These are phyloP conservation scores for Candida argentea DNA, from an alignment of 805 yeast genomes.

Conservation along the genomic window DNA sequence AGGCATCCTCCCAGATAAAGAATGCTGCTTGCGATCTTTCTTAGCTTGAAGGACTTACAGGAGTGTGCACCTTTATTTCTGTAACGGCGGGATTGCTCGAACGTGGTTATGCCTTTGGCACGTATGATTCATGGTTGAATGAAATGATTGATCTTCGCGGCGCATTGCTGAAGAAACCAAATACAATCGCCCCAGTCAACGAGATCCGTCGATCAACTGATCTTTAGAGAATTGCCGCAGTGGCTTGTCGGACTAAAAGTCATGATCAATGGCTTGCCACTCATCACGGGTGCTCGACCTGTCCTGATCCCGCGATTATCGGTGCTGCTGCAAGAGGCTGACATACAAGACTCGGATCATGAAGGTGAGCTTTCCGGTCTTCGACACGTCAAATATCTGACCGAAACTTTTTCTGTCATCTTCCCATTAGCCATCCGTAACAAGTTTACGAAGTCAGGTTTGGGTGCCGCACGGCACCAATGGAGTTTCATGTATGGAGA, in stretches of 20 bases:
- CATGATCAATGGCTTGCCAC: conserved; percentile 6
- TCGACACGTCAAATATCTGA: conserved; percentile 7
- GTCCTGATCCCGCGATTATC: conserved; percentile 20
- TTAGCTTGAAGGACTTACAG: conserved; percentile 19
- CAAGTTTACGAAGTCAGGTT: too few relatives aligned
- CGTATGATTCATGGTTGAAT: conserved; percentile 18
- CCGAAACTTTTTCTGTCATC: conserved; percentile 6
- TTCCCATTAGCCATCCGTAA: too few relatives aligned
- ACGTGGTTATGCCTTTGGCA: conserved; percentile 16
- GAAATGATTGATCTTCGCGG: conserved; percentile 7
- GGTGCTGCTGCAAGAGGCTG: conserved; percentile 6
- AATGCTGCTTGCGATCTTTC: conserved; percentile 16
- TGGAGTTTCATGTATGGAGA: too few relatives aligned
- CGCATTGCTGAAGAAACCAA: background rate
- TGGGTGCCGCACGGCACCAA: too few relatives aligned
- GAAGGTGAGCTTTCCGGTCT: conserved; percentile 11
- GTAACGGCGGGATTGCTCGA: conserved; percentile 16
- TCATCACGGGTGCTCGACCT: conserved; percentile 29
- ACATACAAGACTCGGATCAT: conserved; percentile 9
- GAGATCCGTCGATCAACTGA: conserved; percentile 4
- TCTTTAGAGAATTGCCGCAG: conserved; percentile 19
- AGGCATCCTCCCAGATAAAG: conserved; percentile 11
- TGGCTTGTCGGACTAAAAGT: conserved; percentile 23
- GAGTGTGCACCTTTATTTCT: conserved; percentile 19
- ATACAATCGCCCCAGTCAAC: background rate